These are phyloP conservation scores for Aspergillus tanneri DNA, from an alignment of 2,329 filamentous ascomycete species.

Conservation along the genomic window DNA sequence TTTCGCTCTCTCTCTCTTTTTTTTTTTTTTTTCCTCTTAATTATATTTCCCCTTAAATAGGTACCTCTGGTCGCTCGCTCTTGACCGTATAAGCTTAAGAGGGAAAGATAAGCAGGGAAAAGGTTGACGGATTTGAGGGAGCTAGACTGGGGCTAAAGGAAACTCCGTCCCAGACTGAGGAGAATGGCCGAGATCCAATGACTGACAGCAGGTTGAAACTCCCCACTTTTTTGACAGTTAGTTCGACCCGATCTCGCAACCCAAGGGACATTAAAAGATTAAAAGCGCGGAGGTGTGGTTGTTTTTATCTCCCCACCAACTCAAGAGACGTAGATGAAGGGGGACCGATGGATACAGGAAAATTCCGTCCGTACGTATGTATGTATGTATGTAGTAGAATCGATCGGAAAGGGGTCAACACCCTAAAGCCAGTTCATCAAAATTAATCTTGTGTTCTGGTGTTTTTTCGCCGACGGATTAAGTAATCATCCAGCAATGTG, in stretches of 20 bases:
- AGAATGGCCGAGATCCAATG: constrained; percentile 20
- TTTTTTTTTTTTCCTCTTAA: background rate
- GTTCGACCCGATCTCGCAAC: constrained; percentile 16
- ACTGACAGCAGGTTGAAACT: constrained; percentile 23
- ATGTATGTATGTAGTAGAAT: background rate
- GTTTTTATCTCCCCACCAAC: too few relatives aligned
- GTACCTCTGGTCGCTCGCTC: too few relatives aligned
- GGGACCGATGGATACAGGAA: too few relatives aligned
- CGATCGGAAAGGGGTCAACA: too few relatives aligned
- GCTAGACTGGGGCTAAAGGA: constrained; percentile 6
- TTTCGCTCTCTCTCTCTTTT: background rate
- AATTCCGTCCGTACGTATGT: too few relatives aligned
- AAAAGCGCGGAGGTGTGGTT: constrained; percentile 10
- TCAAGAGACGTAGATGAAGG: too few relatives aligned
- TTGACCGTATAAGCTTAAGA: constrained; percentile 5
- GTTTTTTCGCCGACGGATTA: too few relatives aligned
- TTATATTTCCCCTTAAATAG: too few relatives aligned
- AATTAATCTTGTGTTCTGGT: too few relatives aligned
- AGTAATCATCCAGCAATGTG: background rate
- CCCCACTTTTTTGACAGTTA: constrained; percentile 22
- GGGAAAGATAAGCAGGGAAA: constrained; percentile 5
- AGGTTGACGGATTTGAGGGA: constrained; percentile 4
- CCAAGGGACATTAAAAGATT: constrained; percentile 12
- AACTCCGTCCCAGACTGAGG: constrained; percentile 7
- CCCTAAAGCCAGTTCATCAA: too few relatives aligned